phyloP scores from a whole-genome alignment of 345 rosid species.

The Barbarea vulgaris region DNA sequence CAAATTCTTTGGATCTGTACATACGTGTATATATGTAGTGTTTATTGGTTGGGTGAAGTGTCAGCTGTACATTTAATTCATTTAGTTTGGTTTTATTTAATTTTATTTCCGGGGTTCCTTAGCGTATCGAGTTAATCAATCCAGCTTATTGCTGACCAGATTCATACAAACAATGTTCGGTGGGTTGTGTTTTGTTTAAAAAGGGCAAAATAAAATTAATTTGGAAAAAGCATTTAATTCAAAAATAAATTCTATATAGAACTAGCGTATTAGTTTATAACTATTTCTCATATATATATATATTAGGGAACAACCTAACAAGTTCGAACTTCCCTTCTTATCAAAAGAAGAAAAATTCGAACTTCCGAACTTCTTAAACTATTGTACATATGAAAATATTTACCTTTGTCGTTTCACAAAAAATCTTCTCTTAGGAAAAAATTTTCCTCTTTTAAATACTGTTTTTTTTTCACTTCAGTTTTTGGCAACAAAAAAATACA shows the following conservation, averaged over 20 bases:
- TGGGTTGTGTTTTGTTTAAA: not conserved
- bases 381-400: not conserved
- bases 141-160: slow-evolving; percentile 22
- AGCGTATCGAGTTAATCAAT: slow-evolving; percentile 62
- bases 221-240: not conserved
- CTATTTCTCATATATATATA: not conserved
- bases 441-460: not conserved
- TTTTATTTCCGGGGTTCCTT: slow-evolving; percentile 45
- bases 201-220: not conserved
- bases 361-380: not conserved
- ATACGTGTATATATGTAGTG: slow-evolving; percentile 15
- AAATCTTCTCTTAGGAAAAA: not conserved
- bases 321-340: not conserved
- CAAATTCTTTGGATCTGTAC: slow-evolving; percentile 21
- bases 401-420: not conserved
- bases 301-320: not conserved
- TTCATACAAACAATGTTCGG: slow-evolving; percentile 12
- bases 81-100: slow-evolving; percentile 12
- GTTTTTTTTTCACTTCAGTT: not conserved
- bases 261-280: not conserved
- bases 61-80: slow-evolving; percentile 42
- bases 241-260: not conserved
- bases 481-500: too few species aligned
- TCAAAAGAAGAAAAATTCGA: too few species aligned
- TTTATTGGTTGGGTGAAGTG: slow-evolving; percentile 45